phyloP scores from a whole-genome alignment of 352 stramenopile species.

The Phytophthora capsici region DNA sequence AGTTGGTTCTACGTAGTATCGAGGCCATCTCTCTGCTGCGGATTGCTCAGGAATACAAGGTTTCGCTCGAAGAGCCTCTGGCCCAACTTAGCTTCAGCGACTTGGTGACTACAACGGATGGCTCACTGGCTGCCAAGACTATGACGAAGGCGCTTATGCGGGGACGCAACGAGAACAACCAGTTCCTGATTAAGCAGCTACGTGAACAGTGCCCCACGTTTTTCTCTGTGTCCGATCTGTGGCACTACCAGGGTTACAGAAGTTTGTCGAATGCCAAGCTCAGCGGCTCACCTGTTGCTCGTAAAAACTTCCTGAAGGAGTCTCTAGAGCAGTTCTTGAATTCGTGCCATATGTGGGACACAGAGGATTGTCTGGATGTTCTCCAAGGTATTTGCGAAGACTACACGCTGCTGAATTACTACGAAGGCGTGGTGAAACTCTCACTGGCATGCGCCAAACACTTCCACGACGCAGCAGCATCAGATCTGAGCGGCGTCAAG shows the following conservation, averaged over 20 bases:
- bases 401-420: conserved; percentile 80
- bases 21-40: conserved; percentile 81
- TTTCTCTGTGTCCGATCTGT: conserved; percentile 83
- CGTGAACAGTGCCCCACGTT: conserved; percentile 84
- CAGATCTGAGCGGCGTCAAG: conserved; percentile 71
- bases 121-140: conserved; percentile 61
- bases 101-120: conserved; percentile 72
- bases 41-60: conserved; percentile 69
- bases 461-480: conserved; percentile 73
- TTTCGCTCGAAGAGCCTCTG: conserved; percentile 69
- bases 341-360: conserved; percentile 88
- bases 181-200: conserved; percentile 85
- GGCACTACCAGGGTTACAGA: conserved; percentile 88
- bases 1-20: conserved; percentile 77
- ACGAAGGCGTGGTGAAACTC: conserved; percentile 88
- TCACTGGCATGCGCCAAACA: conserved; percentile 80
- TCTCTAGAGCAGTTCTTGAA: conserved; percentile 84
- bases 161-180: conserved; percentile 81
- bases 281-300: conserved; percentile 63
- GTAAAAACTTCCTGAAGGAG: conserved; percentile 67
- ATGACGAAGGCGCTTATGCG: conserved; percentile 86
- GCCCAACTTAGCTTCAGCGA: conserved; percentile 79
- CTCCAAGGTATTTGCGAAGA: conserved; percentile 83
- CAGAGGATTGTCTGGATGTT: conserved; percentile 76
- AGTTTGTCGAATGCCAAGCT: conserved; percentile 83